A percentile compares a stretch with the other conserved stretches of the same genome.
Evolutionary conservation across 208 protist genomes (phyloP).

Genomic region (Leishmania gerbilli): DNA sequence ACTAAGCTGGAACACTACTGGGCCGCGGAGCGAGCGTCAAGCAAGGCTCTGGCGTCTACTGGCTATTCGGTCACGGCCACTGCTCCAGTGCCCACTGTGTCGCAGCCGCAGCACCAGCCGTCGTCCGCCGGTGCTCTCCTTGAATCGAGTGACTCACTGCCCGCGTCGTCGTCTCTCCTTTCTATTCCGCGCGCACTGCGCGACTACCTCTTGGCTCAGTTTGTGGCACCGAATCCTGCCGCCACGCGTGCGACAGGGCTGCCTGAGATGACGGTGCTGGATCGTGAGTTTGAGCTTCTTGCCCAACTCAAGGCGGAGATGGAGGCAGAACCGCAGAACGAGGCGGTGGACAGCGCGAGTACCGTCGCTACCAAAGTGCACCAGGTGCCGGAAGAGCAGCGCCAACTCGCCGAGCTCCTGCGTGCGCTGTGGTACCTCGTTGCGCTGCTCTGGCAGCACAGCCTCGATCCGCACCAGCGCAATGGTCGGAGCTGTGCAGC

Average conservation of each 20-base stretch:
- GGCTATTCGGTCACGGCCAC: neutral
- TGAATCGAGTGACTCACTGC: neutral
- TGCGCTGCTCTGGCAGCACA: slow-evolving; percentile 37
- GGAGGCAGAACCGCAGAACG: neutral
- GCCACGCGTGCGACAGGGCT: slow-evolving; percentile 16
- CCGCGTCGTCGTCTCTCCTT: neutral
- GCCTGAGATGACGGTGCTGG: slow-evolving; percentile 24
- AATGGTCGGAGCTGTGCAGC: neutral
- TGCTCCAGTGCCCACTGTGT: neutral
- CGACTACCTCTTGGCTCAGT: slow-evolving; percentile 9
- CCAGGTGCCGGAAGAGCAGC: slow-evolving; percentile 1
- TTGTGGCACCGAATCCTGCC: slow-evolving; percentile 3
- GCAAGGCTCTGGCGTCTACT: neutral
- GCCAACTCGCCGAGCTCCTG: slow-evolving; percentile 26
- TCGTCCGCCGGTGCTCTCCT: neutral
- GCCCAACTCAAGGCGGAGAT: slow-evolving; percentile 3
- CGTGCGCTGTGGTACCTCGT: slow-evolving; percentile 54
- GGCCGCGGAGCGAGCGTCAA: neutral
- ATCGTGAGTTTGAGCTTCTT: slow-evolving; percentile 25
- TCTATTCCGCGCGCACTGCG: slow-evolving; percentile 8
- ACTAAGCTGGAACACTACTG: slow-evolving; percentile 10
- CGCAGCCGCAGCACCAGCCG: neutral
- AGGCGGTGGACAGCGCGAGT: neutral
- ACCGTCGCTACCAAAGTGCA: neutral
- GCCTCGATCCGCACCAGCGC: slow-evolving; percentile 12